Evolutionary conservation across 345 rosid species (phyloP), one percentile per base, ranked within the genome.

Genomic region (Carallia brachiata): DNA sequence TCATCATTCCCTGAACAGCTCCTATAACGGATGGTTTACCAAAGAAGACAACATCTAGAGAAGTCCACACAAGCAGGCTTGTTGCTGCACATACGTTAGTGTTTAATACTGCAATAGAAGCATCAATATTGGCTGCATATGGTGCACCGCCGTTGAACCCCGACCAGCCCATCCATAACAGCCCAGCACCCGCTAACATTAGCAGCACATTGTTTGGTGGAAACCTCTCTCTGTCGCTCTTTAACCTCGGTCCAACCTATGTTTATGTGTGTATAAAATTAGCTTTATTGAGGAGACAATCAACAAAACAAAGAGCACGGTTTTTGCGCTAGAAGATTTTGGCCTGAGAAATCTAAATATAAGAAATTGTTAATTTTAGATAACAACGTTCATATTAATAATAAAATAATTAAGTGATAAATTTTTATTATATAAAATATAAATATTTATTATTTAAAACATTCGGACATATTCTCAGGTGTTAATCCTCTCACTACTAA

Each of bases 81-180:
- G 97, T 93, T 32, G 98, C 98, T 0, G 97, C 98, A 0, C 85
- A 79, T 32, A 93, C 73, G 57, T 93, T 93, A 8, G 98, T 93
- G 87, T 91, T 93, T 27, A 93, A 71, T 6, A 93, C 67, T 0
- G 97, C 98, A 7, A 89, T 73, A 0, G 98, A 83, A 37, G 98
- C 69, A 69, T 71, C 83, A n/a, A 87, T 65, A 44, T 89, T 84
- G 18, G 96, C 98, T 0, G 97, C 97, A 70, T 89, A 89, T 0
- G 98, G 98, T 0, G 97, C 97, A 2, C 97, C 98, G 0, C 98
- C 98, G 37, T 91, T 93, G 85, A 93, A 93, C 30, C 98, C 98
- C 2, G 98, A 89, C 98, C 98, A 93, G 12, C 98, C 98, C 94
- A 89, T 85, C 98, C 96, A 93, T 15, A 93, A 66, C 59, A 93